Percentiles rank a stretch among this genome's conserved stretches.
These are phyloP conservation scores for Kwoniella bestiolae DNA, from an alignment of 768 basidiomycete genomes.

Conservation along the genomic window DNA sequence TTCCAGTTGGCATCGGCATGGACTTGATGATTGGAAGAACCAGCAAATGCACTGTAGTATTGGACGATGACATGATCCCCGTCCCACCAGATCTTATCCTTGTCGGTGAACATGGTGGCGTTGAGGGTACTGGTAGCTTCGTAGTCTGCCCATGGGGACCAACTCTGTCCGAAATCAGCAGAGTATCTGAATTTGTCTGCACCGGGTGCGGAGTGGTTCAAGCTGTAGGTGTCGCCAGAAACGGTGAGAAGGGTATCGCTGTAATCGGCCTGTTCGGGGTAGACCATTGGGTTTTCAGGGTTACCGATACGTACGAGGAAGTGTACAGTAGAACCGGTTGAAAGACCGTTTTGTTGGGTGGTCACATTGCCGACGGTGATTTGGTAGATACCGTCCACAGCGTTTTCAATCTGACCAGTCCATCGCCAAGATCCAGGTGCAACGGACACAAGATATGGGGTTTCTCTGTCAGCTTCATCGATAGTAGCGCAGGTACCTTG, in stretches of 20 bases:
- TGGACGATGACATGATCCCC: slow-evolving; percentile 88
- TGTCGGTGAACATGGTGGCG: slow-evolving; percentile 62
- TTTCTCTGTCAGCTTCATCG: slow-evolving; percentile 57
- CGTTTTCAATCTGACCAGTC: slow-evolving; percentile 72
- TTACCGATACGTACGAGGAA: slow-evolving; percentile 80
- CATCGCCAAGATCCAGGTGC: slow-evolving; percentile 71
- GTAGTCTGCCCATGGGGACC: slow-evolving; percentile 80
- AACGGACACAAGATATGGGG: slow-evolving; percentile 64
- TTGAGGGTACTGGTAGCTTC: slow-evolving; percentile 69
- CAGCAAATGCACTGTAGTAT: slow-evolving; percentile 77
- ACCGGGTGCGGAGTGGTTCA: slow-evolving; percentile 80
- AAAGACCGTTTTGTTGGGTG: slow-evolving; percentile 65
- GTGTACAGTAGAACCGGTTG: slow-evolving; percentile 69
- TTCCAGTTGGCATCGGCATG: slow-evolving; percentile 75
- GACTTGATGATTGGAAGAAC: slow-evolving; percentile 69
- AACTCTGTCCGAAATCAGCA: slow-evolving; percentile 80
- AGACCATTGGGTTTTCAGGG: slow-evolving; percentile 79
- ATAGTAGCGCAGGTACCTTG: slow-evolving; percentile 57
- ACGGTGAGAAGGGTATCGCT: slow-evolving; percentile 62
- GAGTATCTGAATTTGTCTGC: slow-evolving; percentile 88
- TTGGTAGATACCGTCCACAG: slow-evolving; percentile 81
- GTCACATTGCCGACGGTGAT: slow-evolving; percentile 69
- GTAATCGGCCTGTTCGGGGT: slow-evolving; percentile 75
- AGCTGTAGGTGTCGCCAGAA: slow-evolving; percentile 70
- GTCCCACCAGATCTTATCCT: slow-evolving; percentile 70